phyloP scores from a whole-genome alignment of 2,329 filamentous ascomycete genomes.

The Colletotrichum sp. region DNA sequence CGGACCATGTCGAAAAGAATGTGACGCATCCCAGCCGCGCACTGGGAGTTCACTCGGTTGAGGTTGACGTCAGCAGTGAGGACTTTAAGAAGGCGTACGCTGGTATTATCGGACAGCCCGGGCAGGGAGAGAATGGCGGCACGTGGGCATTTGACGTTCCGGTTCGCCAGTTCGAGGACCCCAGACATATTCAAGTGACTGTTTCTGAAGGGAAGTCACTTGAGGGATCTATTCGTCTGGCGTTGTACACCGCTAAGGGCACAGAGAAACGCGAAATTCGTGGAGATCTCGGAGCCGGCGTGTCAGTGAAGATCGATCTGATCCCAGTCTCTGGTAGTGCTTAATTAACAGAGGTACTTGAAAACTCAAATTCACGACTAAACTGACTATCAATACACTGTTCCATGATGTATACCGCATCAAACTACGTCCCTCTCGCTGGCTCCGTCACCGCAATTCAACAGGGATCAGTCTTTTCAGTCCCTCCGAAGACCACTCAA shows the following conservation, averaged over 20 bases:
- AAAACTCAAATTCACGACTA: not conserved
- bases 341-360: not conserved
- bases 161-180: constrained; percentile 11
- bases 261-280: constrained; percentile 1
- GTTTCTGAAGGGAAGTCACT: not conserved
- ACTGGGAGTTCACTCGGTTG: constrained; percentile 53
- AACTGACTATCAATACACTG: not conserved
- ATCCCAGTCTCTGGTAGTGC: not conserved
- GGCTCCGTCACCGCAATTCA: not conserved
- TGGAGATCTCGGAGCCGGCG: constrained; percentile 1
- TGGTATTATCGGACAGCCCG: not conserved
- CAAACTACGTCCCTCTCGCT: too few relatives aligned
- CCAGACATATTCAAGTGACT: not conserved
- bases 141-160: constrained; percentile 7
- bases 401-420: not conserved
- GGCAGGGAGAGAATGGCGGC: not conserved
- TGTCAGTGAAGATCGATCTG: not conserved
- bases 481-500: not conserved
- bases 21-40: constrained; percentile 57
- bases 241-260: constrained; percentile 2
- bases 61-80: constrained; percentile 33
- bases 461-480: not conserved
- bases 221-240: not conserved
- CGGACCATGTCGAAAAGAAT: constrained; percentile 39
- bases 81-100: constrained; percentile 16